Evolutionary conservation across 305 asterid species (phyloP).

Genomic region (Fraxinus sp.): DNA sequence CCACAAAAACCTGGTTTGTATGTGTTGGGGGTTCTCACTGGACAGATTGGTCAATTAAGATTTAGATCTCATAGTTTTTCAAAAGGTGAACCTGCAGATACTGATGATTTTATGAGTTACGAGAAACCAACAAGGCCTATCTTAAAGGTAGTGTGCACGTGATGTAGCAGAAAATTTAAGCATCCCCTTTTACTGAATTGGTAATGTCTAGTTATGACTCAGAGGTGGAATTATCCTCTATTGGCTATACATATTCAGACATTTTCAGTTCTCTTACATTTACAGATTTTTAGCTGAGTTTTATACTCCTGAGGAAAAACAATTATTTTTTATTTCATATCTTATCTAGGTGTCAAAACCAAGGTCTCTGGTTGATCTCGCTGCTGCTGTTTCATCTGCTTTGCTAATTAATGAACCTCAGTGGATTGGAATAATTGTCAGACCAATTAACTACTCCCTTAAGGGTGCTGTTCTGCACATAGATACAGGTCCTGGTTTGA

Average conservation of each 20-base stretch:
- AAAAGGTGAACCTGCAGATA: slow-evolving; percentile 90
- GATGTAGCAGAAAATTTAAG: slow-evolving; percentile 4
- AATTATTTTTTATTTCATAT: slow-evolving; percentile 20
- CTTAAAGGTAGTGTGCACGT: slow-evolving; percentile 61
- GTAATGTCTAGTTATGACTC: slow-evolving; percentile 4
- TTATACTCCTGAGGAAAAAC: slow-evolving; percentile 3
- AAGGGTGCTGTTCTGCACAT: slow-evolving; percentile 84
- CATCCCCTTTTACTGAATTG: slow-evolving; percentile 21
- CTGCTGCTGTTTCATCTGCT: slow-evolving; percentile 94
- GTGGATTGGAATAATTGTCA: slow-evolving; percentile 88
- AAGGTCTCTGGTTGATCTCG: slow-evolving; percentile 94
- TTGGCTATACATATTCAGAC: background rate
- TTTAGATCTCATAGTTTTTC: slow-evolving; percentile 98
- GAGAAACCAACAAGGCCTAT: slow-evolving; percentile 97
- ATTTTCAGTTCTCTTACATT: background rate
- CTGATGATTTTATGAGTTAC: slow-evolving; percentile 95
- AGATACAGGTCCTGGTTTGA: slow-evolving; percentile 96
- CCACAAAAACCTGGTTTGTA: slow-evolving; percentile 96
- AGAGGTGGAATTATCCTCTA: background rate
- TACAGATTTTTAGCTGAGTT: background rate
- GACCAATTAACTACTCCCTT: slow-evolving; percentile 78
- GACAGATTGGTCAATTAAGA: slow-evolving; percentile 93
- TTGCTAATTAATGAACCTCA: slow-evolving; percentile 91
- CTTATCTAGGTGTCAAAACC: slow-evolving; percentile 74
- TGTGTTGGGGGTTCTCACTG: slow-evolving; percentile 94